These are phyloP conservation scores for Misopates orontium DNA, from an alignment of 257 asterid species.

Conservation along the genomic window DNA sequence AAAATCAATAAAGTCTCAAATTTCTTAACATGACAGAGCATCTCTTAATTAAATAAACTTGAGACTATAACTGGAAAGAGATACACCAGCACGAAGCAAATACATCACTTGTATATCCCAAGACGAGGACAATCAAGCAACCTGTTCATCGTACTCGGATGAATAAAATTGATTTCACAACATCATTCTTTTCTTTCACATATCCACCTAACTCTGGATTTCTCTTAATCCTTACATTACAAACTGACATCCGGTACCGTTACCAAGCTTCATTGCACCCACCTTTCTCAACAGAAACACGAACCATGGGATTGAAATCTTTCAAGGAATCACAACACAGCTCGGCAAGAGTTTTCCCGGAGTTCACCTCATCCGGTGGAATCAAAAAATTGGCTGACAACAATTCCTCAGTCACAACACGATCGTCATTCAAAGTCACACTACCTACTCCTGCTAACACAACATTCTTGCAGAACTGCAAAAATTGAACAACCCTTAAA, in stretches of 20 bases:
- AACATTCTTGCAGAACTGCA: slow-evolving; percentile 96
- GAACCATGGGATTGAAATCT: slow-evolving; percentile 98
- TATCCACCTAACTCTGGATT: too few species aligned
- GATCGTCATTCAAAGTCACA: slow-evolving; percentile 82
- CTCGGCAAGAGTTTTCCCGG: slow-evolving; percentile 78
- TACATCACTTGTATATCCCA: not conserved
- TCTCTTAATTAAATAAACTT: too few species aligned
- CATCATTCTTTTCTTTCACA: too few species aligned
- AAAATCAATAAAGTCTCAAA: not conserved
- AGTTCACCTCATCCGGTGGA: slow-evolving; percentile 49
- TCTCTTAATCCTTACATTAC: too few species aligned
- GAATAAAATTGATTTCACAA: too few species aligned
- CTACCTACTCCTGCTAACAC: slow-evolving; percentile 98
- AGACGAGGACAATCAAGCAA: too few species aligned
- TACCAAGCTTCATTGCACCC: not conserved
- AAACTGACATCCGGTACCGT: too few species aligned
- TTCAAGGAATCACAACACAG: slow-evolving; percentile 87
- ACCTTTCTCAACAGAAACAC: slow-evolving; percentile 86
- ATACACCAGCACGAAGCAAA: slow-evolving; percentile 6
- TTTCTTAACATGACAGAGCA: not conserved
- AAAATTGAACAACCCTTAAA: not conserved
- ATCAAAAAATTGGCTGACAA: slow-evolving; percentile 76
- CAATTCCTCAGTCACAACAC: slow-evolving; percentile 60
- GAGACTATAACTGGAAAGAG: too few species aligned
- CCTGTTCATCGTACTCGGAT: too few species aligned